Conservation (phyloP, 768 basidiomycete species). For the Lactarius hatsudake region DNA sequence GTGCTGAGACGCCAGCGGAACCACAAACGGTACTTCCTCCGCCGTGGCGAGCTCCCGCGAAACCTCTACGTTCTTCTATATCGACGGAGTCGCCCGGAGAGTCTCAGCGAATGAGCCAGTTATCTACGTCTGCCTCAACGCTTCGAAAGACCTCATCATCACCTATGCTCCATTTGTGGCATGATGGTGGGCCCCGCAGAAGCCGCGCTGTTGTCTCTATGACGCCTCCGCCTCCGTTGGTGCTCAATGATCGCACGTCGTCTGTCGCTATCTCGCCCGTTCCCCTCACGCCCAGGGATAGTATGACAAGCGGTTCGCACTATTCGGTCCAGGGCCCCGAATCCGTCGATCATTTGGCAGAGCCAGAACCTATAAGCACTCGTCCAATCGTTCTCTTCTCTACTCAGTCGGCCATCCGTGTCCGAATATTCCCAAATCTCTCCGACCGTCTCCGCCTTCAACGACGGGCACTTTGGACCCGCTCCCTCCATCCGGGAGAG, state of each 20-base stretch:
- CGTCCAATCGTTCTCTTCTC: slow-evolving; percentile 52
- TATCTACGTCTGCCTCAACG: slow-evolving; percentile 10
- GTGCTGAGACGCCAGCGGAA: slow-evolving; percentile 63
- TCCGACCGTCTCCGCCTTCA: slow-evolving; percentile 79
- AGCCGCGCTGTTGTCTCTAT: slow-evolving; percentile 25
- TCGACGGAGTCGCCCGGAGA: slow-evolving; percentile 34
- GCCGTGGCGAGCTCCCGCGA: slow-evolving; percentile 55
- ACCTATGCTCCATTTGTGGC: slow-evolving; percentile 25
- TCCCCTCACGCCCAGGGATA: slow-evolving; percentile 16
- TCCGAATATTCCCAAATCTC: slow-evolving; percentile 71
- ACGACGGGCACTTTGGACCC: slow-evolving; percentile 47
- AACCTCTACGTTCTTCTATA: slow-evolving; percentile 59
- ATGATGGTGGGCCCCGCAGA: slow-evolving; percentile 14
- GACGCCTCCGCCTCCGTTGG: slow-evolving; percentile 27
- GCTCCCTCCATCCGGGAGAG: slow-evolving; percentile 27
- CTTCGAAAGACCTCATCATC: slow-evolving; percentile 55
- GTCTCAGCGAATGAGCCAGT: slow-evolving; percentile 24
- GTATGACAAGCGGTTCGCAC: slow-evolving; percentile 27
- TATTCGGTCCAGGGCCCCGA: slow-evolving; percentile 24
- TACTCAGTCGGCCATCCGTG: slow-evolving; percentile 50
- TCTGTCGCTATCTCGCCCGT: slow-evolving; percentile 1
- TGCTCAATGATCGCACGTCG: slow-evolving; percentile 16
- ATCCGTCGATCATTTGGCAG: slow-evolving; percentile 13
- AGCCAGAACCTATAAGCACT: slow-evolving; percentile 35
- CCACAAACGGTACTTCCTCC: slow-evolving; percentile 62